Base-by-base conservation (phyloP, 1,139 yeast species). In the Blastobotrys illinoisensis region DNA sequence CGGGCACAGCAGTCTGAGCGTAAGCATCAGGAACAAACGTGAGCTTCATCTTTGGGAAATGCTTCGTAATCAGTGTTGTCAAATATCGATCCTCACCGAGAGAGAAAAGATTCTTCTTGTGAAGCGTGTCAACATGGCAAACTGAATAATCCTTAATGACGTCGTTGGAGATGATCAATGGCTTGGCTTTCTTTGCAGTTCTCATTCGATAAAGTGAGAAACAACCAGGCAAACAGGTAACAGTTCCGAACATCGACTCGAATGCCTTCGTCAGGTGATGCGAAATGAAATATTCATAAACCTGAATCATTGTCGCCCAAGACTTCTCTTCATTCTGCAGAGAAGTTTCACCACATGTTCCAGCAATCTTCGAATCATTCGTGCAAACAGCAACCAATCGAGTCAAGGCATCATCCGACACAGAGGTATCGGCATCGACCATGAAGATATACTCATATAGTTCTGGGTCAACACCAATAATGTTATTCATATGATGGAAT, bases 191-290 rank as follows among this genome's bases (percentile, higher is more conserved):
- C 52, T 71, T 72, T 14, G 72, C 69, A 9, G 74, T 70, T 49
- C 72, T 61, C 47, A 73, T 56, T n/a, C 77, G 64, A 56, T 71
- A 73, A 60, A 73, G 62, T 1, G 75, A 64, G 63, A 73, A 73
- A 62, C 77, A 73, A n/a, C 77, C 77, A 5, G 77, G 77, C 51
- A 73, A 60, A 64, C 77, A 73, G 1, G 77, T 73, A 19, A 73
- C 75, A 7, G 71, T 62, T 1, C 76, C 76, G 60, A 73, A 73
- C 54, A 73, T 55, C 52, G 73, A 67, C 60, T 73, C 77, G 58
- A 73, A 73, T 2, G 75, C 75, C 55, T 73, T 73, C 20, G 77
- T 69, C 52, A 73, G 64, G 54, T 73, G 73, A 58, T 73, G 77
- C 19, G 76, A 72, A 56, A 73, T 73, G 59, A 68, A 73, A 58